A percentile compares a stretch with the other conserved stretches of the same genome.
phyloP scores from a whole-genome alignment of 139 green algal species.

The Diplosphaera chodatii region DNA sequence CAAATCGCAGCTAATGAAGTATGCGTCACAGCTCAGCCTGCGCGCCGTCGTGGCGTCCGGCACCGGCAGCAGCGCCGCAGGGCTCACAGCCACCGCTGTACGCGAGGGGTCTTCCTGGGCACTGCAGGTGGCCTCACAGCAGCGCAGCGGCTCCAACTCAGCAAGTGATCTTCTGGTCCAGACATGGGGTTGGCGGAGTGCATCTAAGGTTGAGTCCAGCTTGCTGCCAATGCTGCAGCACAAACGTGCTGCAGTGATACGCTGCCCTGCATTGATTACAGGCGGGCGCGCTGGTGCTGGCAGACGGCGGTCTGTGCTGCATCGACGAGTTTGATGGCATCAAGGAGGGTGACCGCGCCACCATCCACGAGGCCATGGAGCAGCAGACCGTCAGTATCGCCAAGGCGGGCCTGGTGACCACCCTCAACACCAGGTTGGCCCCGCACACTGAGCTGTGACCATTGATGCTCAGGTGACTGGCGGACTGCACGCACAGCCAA shows the following conservation, averaged over 20 bases:
- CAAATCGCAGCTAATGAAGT: conserved; percentile 80
- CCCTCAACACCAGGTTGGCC: conserved; percentile 63
- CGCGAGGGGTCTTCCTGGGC: conserved; percentile 73
- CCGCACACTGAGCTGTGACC: too few species aligned
- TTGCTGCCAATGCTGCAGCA: too few species aligned
- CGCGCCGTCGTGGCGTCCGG: conserved; percentile 72
- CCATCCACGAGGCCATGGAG: conserved; percentile 93
- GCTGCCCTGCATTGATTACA: too few species aligned
- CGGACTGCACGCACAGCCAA: too few species aligned
- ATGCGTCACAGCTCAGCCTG: conserved; percentile 49
- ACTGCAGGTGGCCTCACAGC: conserved; percentile 68
- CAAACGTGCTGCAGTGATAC: too few species aligned
- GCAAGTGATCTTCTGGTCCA: too few species aligned
- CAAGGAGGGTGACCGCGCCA: conserved; percentile 59
- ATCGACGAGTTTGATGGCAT: conserved; percentile 89
- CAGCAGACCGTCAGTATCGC: conserved; percentile 88
- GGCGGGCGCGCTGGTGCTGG: conserved; percentile 54
- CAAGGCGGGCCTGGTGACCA: conserved; percentile 89
- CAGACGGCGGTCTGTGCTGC: conserved; percentile 83
- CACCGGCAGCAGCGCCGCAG: conserved; percentile 58
- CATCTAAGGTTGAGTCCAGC: too few species aligned
- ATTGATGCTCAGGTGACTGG: too few species aligned
- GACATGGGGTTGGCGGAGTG: too few species aligned
- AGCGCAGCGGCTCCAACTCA: too few species aligned
- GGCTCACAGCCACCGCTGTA: conserved; percentile 76